These are phyloP conservation scores for Hypoxylon cercidicola DNA, from an alignment of 495 filamentous ascomycete species.

Conservation along the genomic window DNA sequence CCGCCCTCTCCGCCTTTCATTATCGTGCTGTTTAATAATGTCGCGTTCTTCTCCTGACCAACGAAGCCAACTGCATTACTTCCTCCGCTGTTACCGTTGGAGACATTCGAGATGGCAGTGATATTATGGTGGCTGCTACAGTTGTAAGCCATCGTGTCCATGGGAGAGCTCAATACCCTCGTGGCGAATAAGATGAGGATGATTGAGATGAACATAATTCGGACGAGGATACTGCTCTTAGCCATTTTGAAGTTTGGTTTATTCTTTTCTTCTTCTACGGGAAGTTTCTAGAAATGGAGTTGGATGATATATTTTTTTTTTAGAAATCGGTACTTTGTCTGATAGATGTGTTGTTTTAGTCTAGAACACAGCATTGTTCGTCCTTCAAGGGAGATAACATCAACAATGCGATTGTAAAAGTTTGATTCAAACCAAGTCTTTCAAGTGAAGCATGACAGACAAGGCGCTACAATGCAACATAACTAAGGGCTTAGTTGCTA, in stretches of 20 bases:
- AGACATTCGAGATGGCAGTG: background rate
- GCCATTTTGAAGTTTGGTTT: conserved; percentile 3
- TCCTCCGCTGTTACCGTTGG: background rate
- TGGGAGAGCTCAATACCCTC: background rate
- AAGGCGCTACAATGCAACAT: too few species aligned
- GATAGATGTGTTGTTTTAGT: too few species aligned
- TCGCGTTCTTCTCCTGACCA: conserved; percentile 11
- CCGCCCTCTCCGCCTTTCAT: conserved; percentile 1
- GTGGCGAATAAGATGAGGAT: background rate
- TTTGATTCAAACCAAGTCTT: too few species aligned
- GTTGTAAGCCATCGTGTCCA: background rate
- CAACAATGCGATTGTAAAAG: too few species aligned
- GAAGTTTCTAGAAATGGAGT: too few species aligned
- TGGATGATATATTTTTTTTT: background rate
- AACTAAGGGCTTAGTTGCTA: too few species aligned
- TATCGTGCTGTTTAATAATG: background rate
- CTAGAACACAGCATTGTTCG: too few species aligned
- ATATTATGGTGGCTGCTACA: background rate
- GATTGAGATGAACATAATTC: background rate
- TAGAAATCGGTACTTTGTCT: background rate
- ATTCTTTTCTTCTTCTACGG: background rate
- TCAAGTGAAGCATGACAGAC: too few species aligned
- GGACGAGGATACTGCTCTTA: background rate
- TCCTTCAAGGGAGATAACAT: too few species aligned
- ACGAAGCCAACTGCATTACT: background rate